Percentiles rank a stretch among this genome's conserved stretches.
phyloP scores from a whole-genome alignment of 139 green algal genomes.

The Picochlorum costavermella region DNA sequence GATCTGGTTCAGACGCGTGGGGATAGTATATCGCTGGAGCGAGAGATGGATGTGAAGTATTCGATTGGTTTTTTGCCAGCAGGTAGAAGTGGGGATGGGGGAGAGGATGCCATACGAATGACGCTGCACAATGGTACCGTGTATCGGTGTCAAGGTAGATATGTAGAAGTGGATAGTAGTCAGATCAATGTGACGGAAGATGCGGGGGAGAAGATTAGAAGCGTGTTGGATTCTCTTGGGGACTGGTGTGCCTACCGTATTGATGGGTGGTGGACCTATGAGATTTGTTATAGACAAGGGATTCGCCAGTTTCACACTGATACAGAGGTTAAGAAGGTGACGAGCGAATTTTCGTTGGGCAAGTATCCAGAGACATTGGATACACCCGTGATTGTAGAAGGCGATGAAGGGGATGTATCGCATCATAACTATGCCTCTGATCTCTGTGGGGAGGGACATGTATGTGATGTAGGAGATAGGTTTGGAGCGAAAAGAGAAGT shows the following conservation, averaged over 20 bases:
- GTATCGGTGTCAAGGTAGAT: neutral
- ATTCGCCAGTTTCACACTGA: constrained; percentile 69
- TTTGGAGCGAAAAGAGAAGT: neutral
- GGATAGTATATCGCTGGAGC: too few species aligned
- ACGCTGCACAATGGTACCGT: neutral
- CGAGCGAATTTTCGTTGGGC: neutral
- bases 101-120: neutral
- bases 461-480: neutral
- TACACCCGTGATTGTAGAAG: neutral
- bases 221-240: constrained; percentile 4
- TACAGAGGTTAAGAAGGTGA: neutral
- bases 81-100: neutral
- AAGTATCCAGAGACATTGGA: neutral
- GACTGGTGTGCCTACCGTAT: constrained; percentile 44
- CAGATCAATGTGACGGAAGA: constrained; percentile 7
- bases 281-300: constrained; percentile 74
- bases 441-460: neutral
- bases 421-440: neutral
- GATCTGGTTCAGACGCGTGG: too few species aligned
- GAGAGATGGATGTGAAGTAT: neutral
- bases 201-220: constrained; percentile 10
- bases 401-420: neutral
- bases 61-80: neutral
- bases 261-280: constrained; percentile 86
- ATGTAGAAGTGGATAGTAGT: neutral